phyloP scores from a whole-genome alignment of 2,329 filamentous ascomycete species.

The Nemania bipapillata region DNA sequence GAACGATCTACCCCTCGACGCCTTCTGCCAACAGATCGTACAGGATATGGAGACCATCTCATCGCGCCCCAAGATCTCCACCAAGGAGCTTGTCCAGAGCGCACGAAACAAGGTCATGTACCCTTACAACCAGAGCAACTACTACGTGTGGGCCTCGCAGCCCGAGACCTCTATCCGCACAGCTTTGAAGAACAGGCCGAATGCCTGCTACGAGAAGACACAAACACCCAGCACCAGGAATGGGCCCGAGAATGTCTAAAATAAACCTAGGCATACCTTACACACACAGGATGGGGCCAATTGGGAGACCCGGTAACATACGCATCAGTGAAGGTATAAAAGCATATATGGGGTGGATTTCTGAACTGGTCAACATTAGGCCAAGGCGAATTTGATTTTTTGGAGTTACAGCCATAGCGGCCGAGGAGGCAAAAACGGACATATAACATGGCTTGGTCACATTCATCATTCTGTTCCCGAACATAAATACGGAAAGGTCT shows the following conservation, averaged over 20 bases:
- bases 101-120: slow-evolving; percentile 62
- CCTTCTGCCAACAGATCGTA: slow-evolving; percentile 79
- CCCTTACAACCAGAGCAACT: slow-evolving; percentile 55
- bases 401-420: slow-evolving; percentile 1
- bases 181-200: slow-evolving; percentile 46
- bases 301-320: background rate
- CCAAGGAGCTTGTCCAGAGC: slow-evolving; percentile 61
- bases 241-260: slow-evolving; percentile 27
- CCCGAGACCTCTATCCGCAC: slow-evolving; percentile 46
- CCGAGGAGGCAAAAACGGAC: background rate
- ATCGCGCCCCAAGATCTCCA: slow-evolving; percentile 63
- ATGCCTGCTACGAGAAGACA: slow-evolving; percentile 29
- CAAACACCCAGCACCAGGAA: background rate
- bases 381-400: slow-evolving; percentile 3
- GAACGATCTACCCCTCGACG: slow-evolving; percentile 81
- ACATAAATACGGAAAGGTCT: background rate
- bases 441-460: slow-evolving; percentile 5
- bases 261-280: background rate
- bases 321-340: background rate
- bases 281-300: too few relatives aligned
- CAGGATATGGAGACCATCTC: slow-evolving; percentile 79
- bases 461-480: slow-evolving; percentile 9
- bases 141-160: slow-evolving; percentile 48
- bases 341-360: background rate
- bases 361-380: slow-evolving; percentile 10